Evolutionary conservation across 257 asterid genomes (phyloP), one percentile per base, ranked within the genome.

Genomic region (Primulina huaijiensis): DNA sequence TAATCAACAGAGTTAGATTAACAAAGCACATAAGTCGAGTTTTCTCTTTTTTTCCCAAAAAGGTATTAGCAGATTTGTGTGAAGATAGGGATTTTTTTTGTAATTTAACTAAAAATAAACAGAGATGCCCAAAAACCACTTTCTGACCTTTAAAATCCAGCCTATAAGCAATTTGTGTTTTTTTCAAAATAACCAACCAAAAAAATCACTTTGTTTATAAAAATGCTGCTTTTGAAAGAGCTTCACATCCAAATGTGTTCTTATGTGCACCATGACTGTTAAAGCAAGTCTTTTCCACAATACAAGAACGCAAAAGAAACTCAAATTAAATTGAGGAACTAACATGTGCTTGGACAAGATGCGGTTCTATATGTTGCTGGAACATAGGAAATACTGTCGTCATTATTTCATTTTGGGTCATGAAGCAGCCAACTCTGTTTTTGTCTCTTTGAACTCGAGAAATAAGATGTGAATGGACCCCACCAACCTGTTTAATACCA

Each of bases 291-390:
- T 20, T 55, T 8, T 11, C 67, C 29, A 20, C 31, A 33, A 67
- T 43, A 34, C 37, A 46, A 17, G 58, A 30, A 72, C 3, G 35
- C 43, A n/a, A 29, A 57, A 33, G 21, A 65, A 76, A 62, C 16
- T 33, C 11, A 2, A 68, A 67, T 29, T 37, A 65, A 40, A 63
- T 66, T 30, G 8, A 19, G 27, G 52, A 67, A 89, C 96, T 86
- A 75, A 94, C 97, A 84, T 94, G 99, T 60, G 99, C 97, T 82
- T 91, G 97, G 77, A 94, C 97, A 77, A 94, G 99, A 82, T 94
- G 99, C n/a, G 99, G 99, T 75, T 94, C 99, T 56, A 94, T 94
- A 79, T 94, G 94, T 81, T 88, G 95, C 84, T 94, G 99, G 86
- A 94, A 94, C 91, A 94, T 91, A 33, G 99, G 99, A 80, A 94